A percentile compares a stretch with the other conserved stretches of the same genome.
Conservation (phyloP, 2,329 filamentous ascomycete species). For the Balansia obtecta region DNA sequence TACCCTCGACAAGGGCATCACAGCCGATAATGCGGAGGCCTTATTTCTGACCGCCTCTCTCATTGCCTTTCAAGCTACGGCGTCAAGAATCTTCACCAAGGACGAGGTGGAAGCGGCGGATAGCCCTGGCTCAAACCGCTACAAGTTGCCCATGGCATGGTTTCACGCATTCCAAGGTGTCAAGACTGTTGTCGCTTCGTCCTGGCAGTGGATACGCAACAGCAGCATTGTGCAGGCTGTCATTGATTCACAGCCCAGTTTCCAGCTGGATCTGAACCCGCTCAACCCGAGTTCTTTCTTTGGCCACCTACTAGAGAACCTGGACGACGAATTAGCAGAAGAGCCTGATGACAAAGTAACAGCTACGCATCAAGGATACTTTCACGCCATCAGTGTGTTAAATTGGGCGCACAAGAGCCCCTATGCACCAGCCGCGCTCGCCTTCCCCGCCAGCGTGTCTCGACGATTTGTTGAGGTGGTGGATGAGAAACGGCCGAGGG, state of each 20-base stretch:
- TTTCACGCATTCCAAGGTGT: slow-evolving; percentile 57
- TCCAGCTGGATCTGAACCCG: slow-evolving; percentile 46
- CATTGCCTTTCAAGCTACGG: slow-evolving; percentile 54
- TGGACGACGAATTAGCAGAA: slow-evolving; percentile 41
- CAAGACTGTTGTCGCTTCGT: slow-evolving; percentile 50
- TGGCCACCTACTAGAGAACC: slow-evolving; percentile 42
- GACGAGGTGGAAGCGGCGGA: slow-evolving; percentile 32
- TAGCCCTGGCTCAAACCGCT: slow-evolving; percentile 28
- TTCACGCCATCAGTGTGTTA: slow-evolving; percentile 51
- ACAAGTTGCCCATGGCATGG: slow-evolving; percentile 49
- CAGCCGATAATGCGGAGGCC: slow-evolving; percentile 46
- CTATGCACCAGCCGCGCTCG: slow-evolving; percentile 43
- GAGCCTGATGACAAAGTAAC: slow-evolving; percentile 19
- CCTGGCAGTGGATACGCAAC: slow-evolving; percentile 50
- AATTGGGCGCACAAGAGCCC: slow-evolving; percentile 54
- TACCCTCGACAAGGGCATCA: slow-evolving; percentile 43
- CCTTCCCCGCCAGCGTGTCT: slow-evolving; percentile 53
- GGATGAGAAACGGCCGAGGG: slow-evolving; percentile 44
- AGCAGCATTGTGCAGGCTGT: slow-evolving; percentile 46
- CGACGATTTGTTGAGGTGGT: slow-evolving; percentile 49
- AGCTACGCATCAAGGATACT: slow-evolving; percentile 39
- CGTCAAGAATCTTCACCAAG: slow-evolving; percentile 49
- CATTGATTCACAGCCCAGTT: slow-evolving; percentile 49
- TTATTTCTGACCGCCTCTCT: slow-evolving; percentile 50
- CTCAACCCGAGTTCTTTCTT: slow-evolving; percentile 43